Percentiles rank a stretch among this genome's conserved stretches.
Conservation (phyloP, 1,284 basidiomycete species). For the Prillingera fragicola region DNA sequence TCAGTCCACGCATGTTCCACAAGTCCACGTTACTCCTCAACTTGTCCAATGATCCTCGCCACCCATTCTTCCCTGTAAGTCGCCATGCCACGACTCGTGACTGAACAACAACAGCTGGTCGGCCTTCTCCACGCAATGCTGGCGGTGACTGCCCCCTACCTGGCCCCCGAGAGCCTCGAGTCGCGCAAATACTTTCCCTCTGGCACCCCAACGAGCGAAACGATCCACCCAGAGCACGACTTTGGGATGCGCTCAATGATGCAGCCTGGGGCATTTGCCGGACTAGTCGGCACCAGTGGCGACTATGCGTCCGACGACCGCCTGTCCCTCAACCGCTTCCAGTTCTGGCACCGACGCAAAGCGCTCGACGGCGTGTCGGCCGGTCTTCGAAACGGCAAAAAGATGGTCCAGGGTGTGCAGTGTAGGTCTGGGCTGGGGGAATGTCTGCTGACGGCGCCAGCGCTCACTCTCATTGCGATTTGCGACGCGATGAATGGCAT, state of each 20-base stretch:
- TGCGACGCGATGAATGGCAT: constrained; percentile 1
- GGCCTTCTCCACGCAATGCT: constrained; percentile 37
- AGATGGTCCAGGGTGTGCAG: constrained; percentile 32
- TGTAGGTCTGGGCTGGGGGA: constrained; percentile 34
- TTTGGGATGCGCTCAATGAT: constrained; percentile 11
- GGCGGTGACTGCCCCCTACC: constrained; percentile 30
- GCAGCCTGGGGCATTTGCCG: neutral
- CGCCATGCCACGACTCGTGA: neutral
- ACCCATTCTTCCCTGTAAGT: constrained; percentile 38
- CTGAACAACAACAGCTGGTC: neutral
- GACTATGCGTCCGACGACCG: too few species aligned
- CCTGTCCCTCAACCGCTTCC: constrained; percentile 33
- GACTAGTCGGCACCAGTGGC: too few species aligned
- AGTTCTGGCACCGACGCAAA: constrained; percentile 42
- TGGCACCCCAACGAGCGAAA: constrained; percentile 22
- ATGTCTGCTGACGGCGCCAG: constrained; percentile 41
- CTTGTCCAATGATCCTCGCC: constrained; percentile 31
- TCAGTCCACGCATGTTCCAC: constrained; percentile 36
- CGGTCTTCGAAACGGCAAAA: constrained; percentile 24
- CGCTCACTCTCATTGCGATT: constrained; percentile 5
- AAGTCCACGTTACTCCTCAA: constrained; percentile 22
- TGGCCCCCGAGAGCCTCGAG: constrained; percentile 25
- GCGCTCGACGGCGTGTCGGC: constrained; percentile 22
- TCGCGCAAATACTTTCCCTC: constrained; percentile 35
- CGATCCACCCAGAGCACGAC: constrained; percentile 32